Base-by-base conservation (phyloP, 108 stramenopile genomes). In the Chaetoceros muelleri region DNA sequence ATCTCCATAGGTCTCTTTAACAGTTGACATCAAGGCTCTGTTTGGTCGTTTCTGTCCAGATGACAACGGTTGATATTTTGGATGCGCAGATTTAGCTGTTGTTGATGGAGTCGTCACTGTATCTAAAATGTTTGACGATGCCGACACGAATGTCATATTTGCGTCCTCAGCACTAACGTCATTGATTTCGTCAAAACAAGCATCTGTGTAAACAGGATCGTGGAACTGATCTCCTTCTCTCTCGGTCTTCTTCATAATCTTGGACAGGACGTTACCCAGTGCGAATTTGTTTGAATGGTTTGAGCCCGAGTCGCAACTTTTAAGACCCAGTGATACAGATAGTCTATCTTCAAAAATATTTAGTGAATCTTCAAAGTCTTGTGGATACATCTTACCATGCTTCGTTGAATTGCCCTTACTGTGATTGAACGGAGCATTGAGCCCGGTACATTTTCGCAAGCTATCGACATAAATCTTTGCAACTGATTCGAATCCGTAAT, bases 381-480 rank as follows among this genome's bases (percentile, higher is more conserved):
- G 59, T 3, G 26, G 24, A 55, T 44, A 21, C 53, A 29, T n/a
- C 28, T 17, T 25, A n/a, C n/a, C n/a, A n/a, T n/a, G n/a, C n/a
- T n/a, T n/a, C n/a, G n/a, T n/a, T 28, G 0, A 7, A 23, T 2
- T 34, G 48, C 22, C 50, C 2, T 52, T 53, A 18, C 28, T 27
- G 44, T 56, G 50, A 40, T 5, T 10, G 13, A 5, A 10, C 13
- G 34, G 34, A 16, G 24, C 45, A 7, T 50, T 46, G 1, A 79
- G 62, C 17, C 74, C 75, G 23, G 69, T 67, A 28, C 73, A 62
- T 1, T 55, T 18, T 16, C 79, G 71, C 56, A 90, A 63, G 61
- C 78, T 76, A 13, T 71, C 30, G 20, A 84, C 40, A 56, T 86
- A 84, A 13, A 52, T 23, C 44, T 58, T 57, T 21, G 92, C 87